These are phyloP conservation scores for Chamaecyparis obtusa DNA, from an alignment of 75 land plant species.

Conservation along the genomic window DNA sequence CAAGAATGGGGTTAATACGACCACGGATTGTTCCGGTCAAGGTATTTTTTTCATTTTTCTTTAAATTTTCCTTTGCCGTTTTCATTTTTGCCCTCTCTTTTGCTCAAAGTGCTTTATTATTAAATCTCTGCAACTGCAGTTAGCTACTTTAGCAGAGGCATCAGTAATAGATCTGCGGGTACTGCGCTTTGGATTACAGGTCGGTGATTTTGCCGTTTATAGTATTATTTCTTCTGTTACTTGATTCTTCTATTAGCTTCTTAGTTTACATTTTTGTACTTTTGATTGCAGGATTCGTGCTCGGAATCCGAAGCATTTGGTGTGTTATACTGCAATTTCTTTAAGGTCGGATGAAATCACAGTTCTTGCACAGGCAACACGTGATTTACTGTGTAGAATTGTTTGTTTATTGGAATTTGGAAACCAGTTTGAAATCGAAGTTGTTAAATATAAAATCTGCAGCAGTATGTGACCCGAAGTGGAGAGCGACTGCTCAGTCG, in stretches of 20 bases:
- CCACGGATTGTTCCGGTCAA: conserved; percentile 16
- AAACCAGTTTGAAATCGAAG: too few species aligned
- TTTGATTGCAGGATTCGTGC: not conserved
- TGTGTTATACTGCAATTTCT: not conserved
- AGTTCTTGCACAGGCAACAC: too few species aligned
- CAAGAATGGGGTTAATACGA: conserved; percentile 25
- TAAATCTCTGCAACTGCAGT: not conserved
- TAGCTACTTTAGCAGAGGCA: not conserved
- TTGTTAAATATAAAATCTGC: too few species aligned
- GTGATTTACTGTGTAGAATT: too few species aligned
- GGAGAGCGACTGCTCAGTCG: too few species aligned
- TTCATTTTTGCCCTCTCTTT: not conserved
- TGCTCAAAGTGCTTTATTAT: not conserved
- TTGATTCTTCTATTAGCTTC: not conserved
- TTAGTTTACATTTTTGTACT: not conserved
- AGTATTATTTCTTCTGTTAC: not conserved
- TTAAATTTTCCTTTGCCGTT: not conserved
- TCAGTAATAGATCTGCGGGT: not conserved
- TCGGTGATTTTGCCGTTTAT: not conserved
- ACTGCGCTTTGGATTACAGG: not conserved
- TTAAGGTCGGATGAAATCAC: not conserved
- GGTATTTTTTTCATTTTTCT: not conserved
- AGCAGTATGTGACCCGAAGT: too few species aligned
- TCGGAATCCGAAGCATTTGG: not conserved
- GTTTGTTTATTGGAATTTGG: too few species aligned